Percentiles rank a stretch among this genome's conserved stretches.
These are phyloP conservation scores for Yamadazyma scolyti DNA, from an alignment of 805 yeast species.

Conservation along the genomic window DNA sequence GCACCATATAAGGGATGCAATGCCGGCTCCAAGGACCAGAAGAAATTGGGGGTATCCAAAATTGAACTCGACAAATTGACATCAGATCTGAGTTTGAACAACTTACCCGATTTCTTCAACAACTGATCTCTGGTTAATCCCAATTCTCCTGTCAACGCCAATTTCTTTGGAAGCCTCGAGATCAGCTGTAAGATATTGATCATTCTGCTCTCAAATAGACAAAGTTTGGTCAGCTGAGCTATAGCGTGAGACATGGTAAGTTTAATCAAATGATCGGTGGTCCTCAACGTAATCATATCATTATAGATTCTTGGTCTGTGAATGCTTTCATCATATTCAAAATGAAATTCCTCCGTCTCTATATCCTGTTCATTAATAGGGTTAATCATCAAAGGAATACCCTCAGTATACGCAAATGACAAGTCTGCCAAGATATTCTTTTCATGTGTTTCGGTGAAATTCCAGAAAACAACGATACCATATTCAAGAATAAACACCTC, in stretches of 20 bases:
- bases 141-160: conserved; percentile 85
- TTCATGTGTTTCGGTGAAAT: conserved; percentile 87
- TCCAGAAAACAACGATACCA: conserved; percentile 98
- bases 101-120: conserved; percentile 81
- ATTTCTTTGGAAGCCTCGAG: conserved; percentile 81
- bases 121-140: conserved; percentile 84
- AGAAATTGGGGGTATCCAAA: conserved; percentile 91
- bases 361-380: conserved; percentile 86
- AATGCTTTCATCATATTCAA: conserved; percentile 61
- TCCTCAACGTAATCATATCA: conserved; percentile 86
- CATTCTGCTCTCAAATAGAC: conserved; percentile 89
- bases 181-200: conserved; percentile 78
- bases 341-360: conserved; percentile 85
- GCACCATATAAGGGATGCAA: conserved; percentile 89
- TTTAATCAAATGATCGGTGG: conserved; percentile 90
- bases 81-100: conserved; percentile 88
- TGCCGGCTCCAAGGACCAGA: conserved; percentile 95
- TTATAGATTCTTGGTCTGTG: conserved; percentile 78
- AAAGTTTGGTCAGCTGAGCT: conserved; percentile 91
- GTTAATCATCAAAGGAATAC: conserved; percentile 52
- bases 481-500: conserved; percentile 87
- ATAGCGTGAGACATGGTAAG: conserved; percentile 93
- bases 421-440: conserved; percentile 91
- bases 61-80: conserved; percentile 89
- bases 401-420: conserved; percentile 54